phyloP scores from a whole-genome alignment of 2,329 filamentous ascomycete genomes.

The Fusarium subglutinans region DNA sequence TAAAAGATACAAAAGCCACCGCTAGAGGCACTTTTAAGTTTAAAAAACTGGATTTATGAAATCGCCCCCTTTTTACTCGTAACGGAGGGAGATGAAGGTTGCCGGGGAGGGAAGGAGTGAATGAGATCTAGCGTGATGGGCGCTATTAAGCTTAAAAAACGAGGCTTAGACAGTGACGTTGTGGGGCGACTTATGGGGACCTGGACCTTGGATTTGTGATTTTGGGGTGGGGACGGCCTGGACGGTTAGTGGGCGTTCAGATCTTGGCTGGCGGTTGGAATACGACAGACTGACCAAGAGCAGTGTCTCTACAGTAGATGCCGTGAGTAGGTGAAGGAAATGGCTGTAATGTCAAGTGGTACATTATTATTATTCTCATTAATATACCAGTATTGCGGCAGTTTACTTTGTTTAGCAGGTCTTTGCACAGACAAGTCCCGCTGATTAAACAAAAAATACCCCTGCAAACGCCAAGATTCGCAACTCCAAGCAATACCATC shows the following conservation, averaged over 20 bases:
- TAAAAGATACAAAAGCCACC: not conserved
- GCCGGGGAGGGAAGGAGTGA: not conserved
- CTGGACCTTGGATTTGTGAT: not conserved
- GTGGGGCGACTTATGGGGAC: not conserved
- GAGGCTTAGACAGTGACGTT: slow-evolving; percentile 28
- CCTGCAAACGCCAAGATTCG: not conserved
- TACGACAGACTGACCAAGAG: not conserved
- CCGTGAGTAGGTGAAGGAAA: not conserved
- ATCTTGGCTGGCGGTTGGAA: not conserved
- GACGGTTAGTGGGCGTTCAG: not conserved
- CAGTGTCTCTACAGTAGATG: not conserved
- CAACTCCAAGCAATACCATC: not conserved
- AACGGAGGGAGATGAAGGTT: not conserved
- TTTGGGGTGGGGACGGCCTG: not conserved
- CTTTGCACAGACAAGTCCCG: not conserved
- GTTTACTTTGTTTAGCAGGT: not conserved
- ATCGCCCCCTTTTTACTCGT: slow-evolving; percentile 8
- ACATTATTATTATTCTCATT: not conserved
- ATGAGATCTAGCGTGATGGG: slow-evolving; percentile 22
- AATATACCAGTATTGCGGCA: not conserved
- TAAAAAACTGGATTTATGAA: slow-evolving; percentile 2
- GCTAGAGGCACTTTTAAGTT: not conserved
- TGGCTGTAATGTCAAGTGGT: not conserved
- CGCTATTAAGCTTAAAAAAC: slow-evolving; percentile 30
- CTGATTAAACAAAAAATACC: not conserved